Evolutionary conservation across 2,329 filamentous ascomycete genomes (phyloP).

Genomic region (Paecilomyces niveus): DNA sequence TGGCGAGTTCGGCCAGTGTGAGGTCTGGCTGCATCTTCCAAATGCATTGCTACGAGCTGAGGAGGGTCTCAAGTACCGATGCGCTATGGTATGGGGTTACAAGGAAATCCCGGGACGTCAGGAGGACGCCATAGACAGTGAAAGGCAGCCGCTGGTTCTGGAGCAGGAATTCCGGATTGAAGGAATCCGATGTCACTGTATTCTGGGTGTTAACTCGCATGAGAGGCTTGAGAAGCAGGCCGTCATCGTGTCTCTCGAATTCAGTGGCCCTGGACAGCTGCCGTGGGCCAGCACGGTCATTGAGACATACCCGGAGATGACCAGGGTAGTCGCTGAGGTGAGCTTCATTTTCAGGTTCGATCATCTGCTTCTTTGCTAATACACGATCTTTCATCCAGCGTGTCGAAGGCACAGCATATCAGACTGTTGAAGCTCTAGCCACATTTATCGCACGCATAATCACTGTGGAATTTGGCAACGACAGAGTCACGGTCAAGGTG

Average conservation of each 20-base stretch:
- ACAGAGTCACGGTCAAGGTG: conserved; percentile 40
- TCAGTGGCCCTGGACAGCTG: conserved; percentile 25
- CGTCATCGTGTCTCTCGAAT: conserved; percentile 36
- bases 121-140: conserved; percentile 11
- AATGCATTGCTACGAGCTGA: conserved; percentile 39
- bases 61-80: conserved; percentile 34
- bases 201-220: conserved; percentile 47
- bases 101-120: conserved; percentile 12
- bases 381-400: conserved; percentile 17
- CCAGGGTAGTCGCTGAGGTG: conserved; percentile 33
- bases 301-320: conserved; percentile 33
- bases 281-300: conserved; percentile 26
- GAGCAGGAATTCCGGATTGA: conserved; percentile 36
- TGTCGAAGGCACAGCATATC: conserved; percentile 42
- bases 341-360: conserved; percentile 6
- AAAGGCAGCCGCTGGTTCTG: conserved; percentile 20
- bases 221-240: conserved; percentile 46
- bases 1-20: conserved; percentile 25
- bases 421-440: conserved; percentile 46
- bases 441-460: conserved; percentile 41
- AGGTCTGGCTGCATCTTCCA: conserved; percentile 34
- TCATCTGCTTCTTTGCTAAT: conserved; percentile 8
- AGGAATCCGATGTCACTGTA: conserved; percentile 37
- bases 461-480: conserved; percentile 38
- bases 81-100: conserved; percentile 26